Base-by-base conservation (phyloP, 306 rosid species). In the Fragaria iinumae region DNA sequence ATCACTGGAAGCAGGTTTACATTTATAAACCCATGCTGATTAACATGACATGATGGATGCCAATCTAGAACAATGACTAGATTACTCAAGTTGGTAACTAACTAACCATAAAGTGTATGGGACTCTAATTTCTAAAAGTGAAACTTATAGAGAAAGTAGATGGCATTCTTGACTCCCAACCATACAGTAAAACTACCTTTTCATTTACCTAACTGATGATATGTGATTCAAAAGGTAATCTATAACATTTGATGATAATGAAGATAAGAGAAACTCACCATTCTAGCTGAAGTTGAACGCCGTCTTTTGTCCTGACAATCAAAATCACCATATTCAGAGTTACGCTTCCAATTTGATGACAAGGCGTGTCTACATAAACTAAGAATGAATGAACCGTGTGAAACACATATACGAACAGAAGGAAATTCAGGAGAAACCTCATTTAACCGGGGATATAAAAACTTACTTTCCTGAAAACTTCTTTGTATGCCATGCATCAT, bases 251-350 rank as follows among this genome's bases (percentile, higher is more conserved):
- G 57, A 66, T 77, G 60, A 49, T 72, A 80, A 68, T 52, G 50
- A 57, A 72, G 74, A 72, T 71, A 69, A 64, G 70, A 70, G 47
- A 81, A 80, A 77, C 96, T 87, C 87, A 95, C 98, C 96, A 85
- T 81, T 92, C 97, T 73, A 95, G 90, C 88, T 95, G 98, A 80
- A 83, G 96, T 85, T 92, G 97, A 77, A 95, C 98, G 12, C 87
- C 75, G 71, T 90, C 97, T 88, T 95, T 92, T 86, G 71, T 83
- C 73, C 98, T 95, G 75, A 83, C 78, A 87, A 71, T 80, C 69
- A 74, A 87, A 88, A 83, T 59, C 18, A 70, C 17, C 39, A 2
- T 34, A 57, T 16, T 57, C 27, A 39, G 43, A 57, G 47, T 27
- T 25, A 57, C 27, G 12, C 18, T 38, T 64, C 21, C 6, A 34